These are phyloP conservation scores for Claviceps africana DNA, from an alignment of 2,329 filamentous ascomycete genomes.

Conservation along the genomic window DNA sequence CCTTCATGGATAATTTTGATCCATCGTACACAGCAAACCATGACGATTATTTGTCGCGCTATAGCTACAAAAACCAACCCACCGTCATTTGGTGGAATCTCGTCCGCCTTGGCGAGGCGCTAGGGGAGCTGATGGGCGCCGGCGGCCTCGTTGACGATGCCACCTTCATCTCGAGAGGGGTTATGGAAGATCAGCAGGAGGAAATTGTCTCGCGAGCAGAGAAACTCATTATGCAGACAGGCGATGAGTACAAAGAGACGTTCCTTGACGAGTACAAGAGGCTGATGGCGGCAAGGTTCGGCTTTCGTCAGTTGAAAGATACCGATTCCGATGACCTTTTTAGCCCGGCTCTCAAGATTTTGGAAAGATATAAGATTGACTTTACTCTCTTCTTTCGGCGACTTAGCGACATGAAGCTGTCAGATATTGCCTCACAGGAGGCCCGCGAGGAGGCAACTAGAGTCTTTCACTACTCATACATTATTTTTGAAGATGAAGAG, in stretches of 20 bases:
- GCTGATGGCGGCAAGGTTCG: constrained; percentile 68
- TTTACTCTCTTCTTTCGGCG: constrained; percentile 90
- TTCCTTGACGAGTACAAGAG: constrained; percentile 84
- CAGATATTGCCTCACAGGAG: constrained; percentile 50
- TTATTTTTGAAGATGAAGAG: constrained; percentile 45
- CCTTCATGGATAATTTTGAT: constrained; percentile 95
- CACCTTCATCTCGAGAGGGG: constrained; percentile 57
- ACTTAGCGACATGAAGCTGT: constrained; percentile 49
- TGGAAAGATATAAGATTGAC: constrained; percentile 74
- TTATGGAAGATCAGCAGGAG: constrained; percentile 46
- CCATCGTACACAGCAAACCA: constrained; percentile 92
- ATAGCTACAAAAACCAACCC: constrained; percentile 87
- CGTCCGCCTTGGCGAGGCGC: constrained; percentile 72
- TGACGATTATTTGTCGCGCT: constrained; percentile 76
- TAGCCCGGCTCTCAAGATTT: constrained; percentile 65
- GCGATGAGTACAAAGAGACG: constrained; percentile 77
- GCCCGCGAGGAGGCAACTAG: constrained; percentile 47
- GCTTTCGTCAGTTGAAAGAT: constrained; percentile 54
- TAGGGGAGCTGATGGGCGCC: constrained; percentile 78
- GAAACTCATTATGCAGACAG: constrained; percentile 62
- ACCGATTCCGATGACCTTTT: constrained; percentile 70
- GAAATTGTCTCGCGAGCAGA: constrained; percentile 70
- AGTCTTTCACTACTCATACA: constrained; percentile 70
- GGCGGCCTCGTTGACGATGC: constrained; percentile 58
- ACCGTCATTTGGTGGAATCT: constrained; percentile 99